A percentile compares a stretch with the other conserved stretches of the same genome.
phyloP scores from a whole-genome alignment of 768 basidiomycete species.

The Suillus subluteus region DNA sequence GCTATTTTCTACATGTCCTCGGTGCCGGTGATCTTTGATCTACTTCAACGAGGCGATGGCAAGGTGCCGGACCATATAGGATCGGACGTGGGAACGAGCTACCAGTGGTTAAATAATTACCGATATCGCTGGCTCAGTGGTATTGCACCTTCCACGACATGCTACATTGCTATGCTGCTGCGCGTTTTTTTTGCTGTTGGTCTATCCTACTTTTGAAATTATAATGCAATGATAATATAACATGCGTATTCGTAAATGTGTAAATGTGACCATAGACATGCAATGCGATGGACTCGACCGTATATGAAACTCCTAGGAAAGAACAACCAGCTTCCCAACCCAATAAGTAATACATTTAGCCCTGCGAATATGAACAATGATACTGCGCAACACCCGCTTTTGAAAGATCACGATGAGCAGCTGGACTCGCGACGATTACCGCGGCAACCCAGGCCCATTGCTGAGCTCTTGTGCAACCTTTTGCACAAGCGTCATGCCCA shows the following conservation, averaged over 20 bases:
- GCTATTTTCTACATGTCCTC: too few relatives aligned
- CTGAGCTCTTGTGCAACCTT: conserved; percentile 77
- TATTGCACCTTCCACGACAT: not conserved
- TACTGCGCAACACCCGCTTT: not conserved
- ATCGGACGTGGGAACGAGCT: too few relatives aligned
- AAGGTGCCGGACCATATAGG: too few relatives aligned
- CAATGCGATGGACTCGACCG: conserved; percentile 2
- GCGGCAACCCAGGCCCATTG: conserved; percentile 54
- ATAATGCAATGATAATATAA: not conserved
- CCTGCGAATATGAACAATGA: not conserved
- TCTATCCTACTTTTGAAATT: not conserved
- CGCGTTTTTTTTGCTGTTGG: not conserved
- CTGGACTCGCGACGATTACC: conserved; percentile 19
- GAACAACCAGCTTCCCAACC: not conserved
- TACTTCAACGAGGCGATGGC: too few relatives aligned
- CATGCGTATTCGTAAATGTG: not conserved
- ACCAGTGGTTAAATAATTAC: too few relatives aligned
- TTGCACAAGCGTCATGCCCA: conserved; percentile 68
- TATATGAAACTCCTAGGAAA: not conserved
- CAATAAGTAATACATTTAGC: not conserved
- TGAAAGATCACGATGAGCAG: not conserved
- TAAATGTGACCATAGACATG: not conserved
- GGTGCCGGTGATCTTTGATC: too few relatives aligned
- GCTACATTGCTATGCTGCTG: not conserved
- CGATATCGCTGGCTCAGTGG: too few relatives aligned